phyloP scores from a whole-genome alignment of 805 yeast species.

The Metschnikowia proteae region DNA sequence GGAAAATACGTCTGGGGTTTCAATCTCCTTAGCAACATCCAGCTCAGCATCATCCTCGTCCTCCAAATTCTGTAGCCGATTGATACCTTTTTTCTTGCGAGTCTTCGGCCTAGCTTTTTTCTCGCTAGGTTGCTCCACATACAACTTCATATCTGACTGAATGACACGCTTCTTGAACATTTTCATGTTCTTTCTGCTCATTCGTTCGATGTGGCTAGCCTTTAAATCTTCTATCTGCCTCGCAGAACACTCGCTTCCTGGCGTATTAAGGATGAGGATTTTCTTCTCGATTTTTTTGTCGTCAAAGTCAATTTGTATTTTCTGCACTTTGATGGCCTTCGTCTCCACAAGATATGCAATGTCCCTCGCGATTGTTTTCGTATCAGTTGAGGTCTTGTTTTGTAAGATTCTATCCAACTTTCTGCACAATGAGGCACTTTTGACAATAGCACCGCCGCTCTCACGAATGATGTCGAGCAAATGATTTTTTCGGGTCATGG shows the following conservation, averaged over 20 bases:
- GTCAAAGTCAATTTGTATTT: conserved; percentile 18
- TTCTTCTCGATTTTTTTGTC: conserved; percentile 30
- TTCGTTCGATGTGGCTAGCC: conserved; percentile 14
- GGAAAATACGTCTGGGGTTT: conserved; percentile 8
- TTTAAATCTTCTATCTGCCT: conserved; percentile 27
- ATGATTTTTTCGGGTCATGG: conserved; percentile 27
- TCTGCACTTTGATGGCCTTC: conserved; percentile 20
- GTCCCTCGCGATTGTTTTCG: conserved; percentile 39
- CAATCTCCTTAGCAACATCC: neutral
- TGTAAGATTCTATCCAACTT: conserved; percentile 29
- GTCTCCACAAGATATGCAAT: conserved; percentile 24
- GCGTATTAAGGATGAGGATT: conserved; percentile 29
- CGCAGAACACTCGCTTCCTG: conserved; percentile 25
- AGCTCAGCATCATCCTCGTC: conserved; percentile 7
- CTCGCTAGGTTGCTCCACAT: conserved; percentile 10
- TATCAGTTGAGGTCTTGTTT: conserved; percentile 30
- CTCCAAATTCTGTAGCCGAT: conserved; percentile 14
- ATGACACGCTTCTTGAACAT: conserved; percentile 10
- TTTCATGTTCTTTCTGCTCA: conserved; percentile 10
- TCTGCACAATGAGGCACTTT: conserved; percentile 32
- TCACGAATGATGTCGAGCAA: conserved; percentile 29
- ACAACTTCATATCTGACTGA: conserved; percentile 15
- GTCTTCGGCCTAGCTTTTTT: conserved; percentile 4
- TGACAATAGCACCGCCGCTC: conserved; percentile 37
- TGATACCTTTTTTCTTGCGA: conserved; percentile 7